phyloP scores from a whole-genome alignment of 768 basidiomycete species.

The Mycena epipterygia region DNA sequence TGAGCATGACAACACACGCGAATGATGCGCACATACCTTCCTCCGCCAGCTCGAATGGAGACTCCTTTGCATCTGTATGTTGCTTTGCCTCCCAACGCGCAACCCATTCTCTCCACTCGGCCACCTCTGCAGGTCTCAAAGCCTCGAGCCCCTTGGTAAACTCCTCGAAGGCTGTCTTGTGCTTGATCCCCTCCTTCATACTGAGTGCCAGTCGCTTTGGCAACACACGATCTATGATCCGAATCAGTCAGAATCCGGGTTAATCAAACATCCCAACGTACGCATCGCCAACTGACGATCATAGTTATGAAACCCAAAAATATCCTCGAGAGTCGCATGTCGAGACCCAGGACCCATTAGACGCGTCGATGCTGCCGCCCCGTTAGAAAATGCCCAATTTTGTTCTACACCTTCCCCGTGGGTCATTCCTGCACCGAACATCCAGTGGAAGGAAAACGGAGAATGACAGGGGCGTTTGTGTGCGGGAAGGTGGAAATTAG shows the following conservation, averaged over 20 bases:
- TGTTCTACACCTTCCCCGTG: conserved; percentile 15
- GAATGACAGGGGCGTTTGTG: conserved; percentile 18
- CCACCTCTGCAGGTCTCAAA: not conserved
- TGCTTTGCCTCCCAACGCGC: conserved; percentile 19
- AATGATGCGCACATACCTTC: not conserved
- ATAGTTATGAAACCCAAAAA: conserved; percentile 21
- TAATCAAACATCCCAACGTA: not conserved
- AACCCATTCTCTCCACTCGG: conserved; percentile 7
- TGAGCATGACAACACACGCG: too few relatives aligned
- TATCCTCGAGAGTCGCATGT: conserved; percentile 5
- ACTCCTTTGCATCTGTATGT: not conserved
- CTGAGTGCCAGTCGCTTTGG: conserved; percentile 3
- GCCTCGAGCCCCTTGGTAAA: conserved; percentile 1
- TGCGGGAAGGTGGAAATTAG: conserved; percentile 14
- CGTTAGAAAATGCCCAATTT: conserved; percentile 18
- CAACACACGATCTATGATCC: not conserved
- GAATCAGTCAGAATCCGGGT: not conserved
- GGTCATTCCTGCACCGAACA: conserved; percentile 11
- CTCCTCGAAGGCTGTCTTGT: not conserved
- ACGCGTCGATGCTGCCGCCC: not conserved
- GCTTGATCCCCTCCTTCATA: conserved; percentile 9
- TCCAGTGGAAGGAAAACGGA: conserved; percentile 13
- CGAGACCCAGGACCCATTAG: not conserved
- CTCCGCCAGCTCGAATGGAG: not conserved
- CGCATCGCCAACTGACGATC: conserved; percentile 20